Evolutionary conservation across 495 filamentous ascomycete genomes (phyloP).

Genomic region (Trichoderma gamsii): DNA sequence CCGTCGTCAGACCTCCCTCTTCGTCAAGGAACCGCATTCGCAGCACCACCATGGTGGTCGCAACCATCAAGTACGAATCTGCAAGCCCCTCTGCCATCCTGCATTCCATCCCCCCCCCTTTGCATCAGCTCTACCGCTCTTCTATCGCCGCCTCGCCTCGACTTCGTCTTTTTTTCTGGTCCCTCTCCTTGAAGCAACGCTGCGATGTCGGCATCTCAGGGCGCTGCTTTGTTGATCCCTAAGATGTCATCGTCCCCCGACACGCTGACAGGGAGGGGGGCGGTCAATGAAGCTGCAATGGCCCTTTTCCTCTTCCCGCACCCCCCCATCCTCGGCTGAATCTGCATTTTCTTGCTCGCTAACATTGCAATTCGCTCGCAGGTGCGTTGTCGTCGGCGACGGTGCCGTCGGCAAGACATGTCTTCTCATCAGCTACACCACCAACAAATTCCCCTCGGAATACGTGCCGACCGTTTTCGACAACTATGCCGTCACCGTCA

Average conservation of each 20-base stretch:
- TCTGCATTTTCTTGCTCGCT: slow-evolving; percentile 16
- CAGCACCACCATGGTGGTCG: slow-evolving; percentile 38
- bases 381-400: slow-evolving; percentile 97
- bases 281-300: slow-evolving; percentile 9
- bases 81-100: neutral
- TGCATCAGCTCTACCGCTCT: neutral
- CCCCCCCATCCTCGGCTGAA: slow-evolving; percentile 15
- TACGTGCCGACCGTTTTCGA: slow-evolving; percentile 99
- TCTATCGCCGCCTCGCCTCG: neutral
- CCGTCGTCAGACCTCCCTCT: slow-evolving; percentile 9
- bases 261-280: slow-evolving; percentile 11
- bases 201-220: neutral
- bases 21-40: slow-evolving; percentile 9
- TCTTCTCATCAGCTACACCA: slow-evolving; percentile 97
- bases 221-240: neutral
- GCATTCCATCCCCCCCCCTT: slow-evolving; percentile 4
- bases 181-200: neutral
- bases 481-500: slow-evolving; percentile 98
- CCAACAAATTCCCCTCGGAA: slow-evolving; percentile 99
- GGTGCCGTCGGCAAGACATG: slow-evolving; percentile 99
- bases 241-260: slow-evolving; percentile 6
- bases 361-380: slow-evolving; percentile 29
- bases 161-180: slow-evolving; percentile 1
- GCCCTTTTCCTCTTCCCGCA: slow-evolving; percentile 1
- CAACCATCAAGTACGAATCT: slow-evolving; percentile 51